phyloP scores from a whole-genome alignment of 1,284 basidiomycete genomes.

The Tylopilus orsonianus region DNA sequence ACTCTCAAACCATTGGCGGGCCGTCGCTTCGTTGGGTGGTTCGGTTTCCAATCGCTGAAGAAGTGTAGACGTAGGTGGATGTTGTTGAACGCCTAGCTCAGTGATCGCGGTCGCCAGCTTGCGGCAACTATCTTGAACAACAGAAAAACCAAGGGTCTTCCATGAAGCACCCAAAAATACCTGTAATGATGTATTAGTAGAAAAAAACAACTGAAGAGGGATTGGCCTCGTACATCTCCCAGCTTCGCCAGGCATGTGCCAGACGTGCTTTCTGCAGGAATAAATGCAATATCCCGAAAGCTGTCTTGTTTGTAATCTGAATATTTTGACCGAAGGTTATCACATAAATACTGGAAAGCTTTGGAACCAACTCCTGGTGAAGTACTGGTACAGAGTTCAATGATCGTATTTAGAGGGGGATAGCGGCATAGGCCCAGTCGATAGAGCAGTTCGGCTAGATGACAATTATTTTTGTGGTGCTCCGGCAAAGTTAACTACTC shows the following conservation, averaged over 20 bases:
- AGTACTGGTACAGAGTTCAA: slow-evolving; percentile 58
- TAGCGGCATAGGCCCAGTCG: slow-evolving; percentile 70
- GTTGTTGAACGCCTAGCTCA: slow-evolving; percentile 71
- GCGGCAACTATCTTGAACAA: slow-evolving; percentile 51
- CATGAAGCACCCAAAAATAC: slow-evolving; percentile 73
- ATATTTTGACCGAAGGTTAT: slow-evolving; percentile 65
- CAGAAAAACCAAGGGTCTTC: slow-evolving; percentile 72
- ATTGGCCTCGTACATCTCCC: slow-evolving; percentile 59
- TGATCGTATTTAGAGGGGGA: slow-evolving; percentile 67
- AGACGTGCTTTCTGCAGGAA: slow-evolving; percentile 68
- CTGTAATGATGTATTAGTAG: slow-evolving; percentile 35
- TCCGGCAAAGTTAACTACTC: slow-evolving; percentile 5
- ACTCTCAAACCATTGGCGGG: slow-evolving; percentile 61
- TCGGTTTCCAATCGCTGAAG: slow-evolving; percentile 58
- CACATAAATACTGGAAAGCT: slow-evolving; percentile 76
- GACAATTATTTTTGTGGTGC: neutral
- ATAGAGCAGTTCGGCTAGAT: slow-evolving; percentile 55
- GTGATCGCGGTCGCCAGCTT: slow-evolving; percentile 46
- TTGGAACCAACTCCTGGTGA: slow-evolving; percentile 48
- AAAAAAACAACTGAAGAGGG: too few species aligned
- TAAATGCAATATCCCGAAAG: slow-evolving; percentile 63
- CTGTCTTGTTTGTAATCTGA: slow-evolving; percentile 53
- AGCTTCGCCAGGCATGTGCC: slow-evolving; percentile 52
- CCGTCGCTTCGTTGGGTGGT: slow-evolving; percentile 58
- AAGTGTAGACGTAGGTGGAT: slow-evolving; percentile 68